Percentiles rank a stretch among this genome's conserved stretches.
Evolutionary conservation across 1,284 basidiomycete genomes (phyloP).

Genomic region (Neolentinus lepideus): DNA sequence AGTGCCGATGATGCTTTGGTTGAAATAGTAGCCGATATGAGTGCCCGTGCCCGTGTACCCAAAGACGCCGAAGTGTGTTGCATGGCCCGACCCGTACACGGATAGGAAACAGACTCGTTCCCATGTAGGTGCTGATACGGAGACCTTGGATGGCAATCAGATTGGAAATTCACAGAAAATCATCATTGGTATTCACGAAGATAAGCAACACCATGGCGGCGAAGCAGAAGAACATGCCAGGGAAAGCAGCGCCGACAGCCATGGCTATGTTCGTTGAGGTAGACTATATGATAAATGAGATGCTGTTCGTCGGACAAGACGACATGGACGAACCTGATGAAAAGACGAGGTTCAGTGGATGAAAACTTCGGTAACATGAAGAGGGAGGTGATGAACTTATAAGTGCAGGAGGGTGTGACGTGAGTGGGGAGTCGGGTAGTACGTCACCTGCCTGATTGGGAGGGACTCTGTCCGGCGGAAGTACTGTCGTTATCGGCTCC

Average conservation of each 20-base stretch:
- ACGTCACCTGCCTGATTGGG: neutral
- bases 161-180: neutral
- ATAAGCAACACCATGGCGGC: slow-evolving; percentile 60
- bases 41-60: slow-evolving; percentile 58
- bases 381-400: neutral
- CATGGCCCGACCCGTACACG: slow-evolving; percentile 11
- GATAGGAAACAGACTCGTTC: slow-evolving; percentile 60
- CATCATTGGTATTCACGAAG: slow-evolving; percentile 39
- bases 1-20: slow-evolving; percentile 20
- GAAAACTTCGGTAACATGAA: neutral
- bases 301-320: neutral
- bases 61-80: slow-evolving; percentile 67
- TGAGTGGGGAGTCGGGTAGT: neutral
- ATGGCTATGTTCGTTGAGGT: slow-evolving; percentile 12
- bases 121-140: slow-evolving; percentile 70
- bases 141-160: slow-evolving; percentile 32
- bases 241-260: slow-evolving; percentile 33
- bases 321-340: neutral
- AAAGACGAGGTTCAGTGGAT: neutral
- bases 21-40: slow-evolving; percentile 52
- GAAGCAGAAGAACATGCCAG: slow-evolving; percentile 46
- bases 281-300: neutral
- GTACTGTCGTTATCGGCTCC: neutral
- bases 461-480: neutral
- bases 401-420: neutral